Conservation (phyloP, 306 rosid genomes). For the Cicer arietinum region DNA sequence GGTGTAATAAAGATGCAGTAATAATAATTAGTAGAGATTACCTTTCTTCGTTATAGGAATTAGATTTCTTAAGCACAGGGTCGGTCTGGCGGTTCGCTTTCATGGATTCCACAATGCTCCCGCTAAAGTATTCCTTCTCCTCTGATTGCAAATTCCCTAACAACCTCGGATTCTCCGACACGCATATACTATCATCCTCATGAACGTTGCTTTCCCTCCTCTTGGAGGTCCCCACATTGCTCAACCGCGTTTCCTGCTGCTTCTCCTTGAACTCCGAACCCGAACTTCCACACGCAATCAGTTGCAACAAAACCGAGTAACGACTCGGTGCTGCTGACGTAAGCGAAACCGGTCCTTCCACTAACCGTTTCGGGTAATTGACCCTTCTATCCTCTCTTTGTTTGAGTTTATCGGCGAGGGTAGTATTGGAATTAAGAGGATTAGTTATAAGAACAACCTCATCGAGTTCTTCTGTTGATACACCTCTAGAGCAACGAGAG, state of each 20-base stretch:
- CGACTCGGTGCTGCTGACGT: constrained; percentile 49
- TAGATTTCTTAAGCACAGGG: constrained; percentile 65
- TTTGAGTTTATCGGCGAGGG: constrained; percentile 40
- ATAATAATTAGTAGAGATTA: background rate
- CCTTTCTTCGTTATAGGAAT: constrained; percentile 83
- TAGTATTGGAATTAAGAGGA: background rate
- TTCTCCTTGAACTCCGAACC: constrained; percentile 56
- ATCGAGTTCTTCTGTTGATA: constrained; percentile 64
- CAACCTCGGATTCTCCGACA: constrained; percentile 80
- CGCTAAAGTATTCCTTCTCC: constrained; percentile 92
- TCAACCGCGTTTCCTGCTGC: constrained; percentile 34
- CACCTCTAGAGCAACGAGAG: constrained; percentile 85
- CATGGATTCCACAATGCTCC: constrained; percentile 75
- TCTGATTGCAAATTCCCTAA: constrained; percentile 69
- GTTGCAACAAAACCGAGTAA: constrained; percentile 71
- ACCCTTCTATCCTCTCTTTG: background rate
- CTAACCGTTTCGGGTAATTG: constrained; percentile 23
- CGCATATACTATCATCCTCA: constrained; percentile 50
- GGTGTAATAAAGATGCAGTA: background rate
- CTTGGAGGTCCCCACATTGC: constrained; percentile 41
- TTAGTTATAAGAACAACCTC: constrained; percentile 10
- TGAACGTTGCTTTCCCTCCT: constrained; percentile 40
- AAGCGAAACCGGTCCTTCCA: constrained; percentile 21
- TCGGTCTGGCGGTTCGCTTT: constrained; percentile 46
- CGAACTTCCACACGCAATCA: constrained; percentile 82